These are phyloP conservation scores for Hapsidospora chrysogenum DNA, from an alignment of 495 filamentous ascomycete genomes.

Conservation along the genomic window DNA sequence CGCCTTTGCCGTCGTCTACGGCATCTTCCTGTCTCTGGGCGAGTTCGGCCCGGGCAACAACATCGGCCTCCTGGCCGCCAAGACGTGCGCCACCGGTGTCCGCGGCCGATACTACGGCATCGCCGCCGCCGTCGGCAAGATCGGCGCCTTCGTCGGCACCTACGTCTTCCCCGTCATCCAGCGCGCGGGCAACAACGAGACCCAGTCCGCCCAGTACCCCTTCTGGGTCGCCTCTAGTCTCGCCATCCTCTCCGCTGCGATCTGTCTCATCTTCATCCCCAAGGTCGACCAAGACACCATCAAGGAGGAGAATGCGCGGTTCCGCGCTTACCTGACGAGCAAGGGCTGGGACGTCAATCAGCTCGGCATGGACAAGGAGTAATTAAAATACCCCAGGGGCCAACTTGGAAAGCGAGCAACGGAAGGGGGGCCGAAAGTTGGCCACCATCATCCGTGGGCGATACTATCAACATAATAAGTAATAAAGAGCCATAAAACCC, in stretches of 20 bases:
- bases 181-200: constrained; percentile 34
- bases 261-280: constrained; percentile 43
- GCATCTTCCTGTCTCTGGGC: constrained; percentile 70
- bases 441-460: no score
- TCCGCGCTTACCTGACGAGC: constrained; percentile 47
- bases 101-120: constrained; percentile 86
- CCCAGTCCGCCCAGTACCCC: constrained; percentile 55
- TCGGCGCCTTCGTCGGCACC: constrained; percentile 82
- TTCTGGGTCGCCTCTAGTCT: constrained; percentile 56
- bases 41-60: constrained; percentile 85
- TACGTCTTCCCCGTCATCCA: constrained; percentile 63
- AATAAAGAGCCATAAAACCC: no score
- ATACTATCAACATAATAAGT: no score
- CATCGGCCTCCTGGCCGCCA: constrained; percentile 74
- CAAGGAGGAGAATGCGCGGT: constrained; percentile 47
- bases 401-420: no score
- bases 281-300: constrained; percentile 63
- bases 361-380: constrained; percentile 40
- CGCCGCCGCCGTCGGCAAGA: constrained; percentile 70
- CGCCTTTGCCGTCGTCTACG: constrained; percentile 59
- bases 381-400: no score
- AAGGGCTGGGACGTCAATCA: constrained; percentile 56
- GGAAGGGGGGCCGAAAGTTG: no score
- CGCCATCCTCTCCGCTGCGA: constrained; percentile 43
- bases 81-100: constrained; percentile 73